Evolutionary conservation across 2,329 filamentous ascomycete genomes (phyloP), one percentile per base, ranked within the genome.

Genomic region (Aspergillus nomiae): DNA sequence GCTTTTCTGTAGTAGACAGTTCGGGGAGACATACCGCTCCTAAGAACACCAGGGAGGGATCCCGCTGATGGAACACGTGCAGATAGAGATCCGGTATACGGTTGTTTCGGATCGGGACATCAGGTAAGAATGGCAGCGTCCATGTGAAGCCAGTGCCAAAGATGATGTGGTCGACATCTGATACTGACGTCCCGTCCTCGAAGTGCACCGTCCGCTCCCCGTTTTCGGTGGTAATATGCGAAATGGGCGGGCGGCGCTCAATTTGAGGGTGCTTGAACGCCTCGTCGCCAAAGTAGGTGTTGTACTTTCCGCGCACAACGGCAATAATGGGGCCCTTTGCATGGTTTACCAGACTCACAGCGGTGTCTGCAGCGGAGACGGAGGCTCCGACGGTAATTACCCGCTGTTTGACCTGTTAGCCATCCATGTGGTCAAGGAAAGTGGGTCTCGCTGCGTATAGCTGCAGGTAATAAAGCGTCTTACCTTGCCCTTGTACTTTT

Each of bases 101-200:
- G 19, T 77, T 77, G 55, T 78, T 77, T 12, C 69, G 64, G 2
- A 71, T 74, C 9, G 67, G 30, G 0, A 89, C 78, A 1, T 81
- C 70, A 0, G 85, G 85, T 0, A 89, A 71, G 70, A 89, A 90
- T 0, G 87, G 87, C 0, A 90, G 71, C 0, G 85, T 86, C 86
- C 86, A 90, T 30, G 80, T 83, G 72, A 89, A 90, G 0, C 89
- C 89, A 0, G 89, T 91, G 26, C 87, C 88, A 63, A 90, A 88
- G 65, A 91, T 84, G 64, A 91, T 80, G 67, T 85, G 72, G 71
- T 91, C 88, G 16, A 90, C 84, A 21, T 84, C 78, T 0, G 78
- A 65, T 8, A 87, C 78, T 0, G 71, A 77, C 1, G 78, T 82
- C 2, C 87, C 87, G 65, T 90, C 85, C 38, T 81, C 77, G 55